These are phyloP conservation scores for Holtermannia corniformis DNA, from an alignment of 768 basidiomycete species.

Conservation along the genomic window DNA sequence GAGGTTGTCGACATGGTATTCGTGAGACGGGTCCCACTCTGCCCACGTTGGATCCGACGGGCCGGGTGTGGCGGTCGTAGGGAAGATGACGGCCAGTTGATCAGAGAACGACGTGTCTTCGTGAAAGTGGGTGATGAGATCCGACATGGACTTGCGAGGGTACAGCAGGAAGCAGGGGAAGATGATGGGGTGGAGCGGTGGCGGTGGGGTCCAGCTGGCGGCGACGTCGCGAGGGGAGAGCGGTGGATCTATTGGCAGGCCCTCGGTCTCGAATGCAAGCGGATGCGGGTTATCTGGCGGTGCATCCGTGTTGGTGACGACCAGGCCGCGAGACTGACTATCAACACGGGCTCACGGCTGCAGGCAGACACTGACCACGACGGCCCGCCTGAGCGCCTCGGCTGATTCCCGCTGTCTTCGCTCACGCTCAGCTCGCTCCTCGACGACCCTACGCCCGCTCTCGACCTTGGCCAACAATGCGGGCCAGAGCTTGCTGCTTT, in stretches of 20 bases:
- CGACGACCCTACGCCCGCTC: slow-evolving; percentile 18
- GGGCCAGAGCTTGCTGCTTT: slow-evolving; percentile 48
- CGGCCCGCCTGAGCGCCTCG: slow-evolving; percentile 51
- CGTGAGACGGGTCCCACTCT: slow-evolving; percentile 62
- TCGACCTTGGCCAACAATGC: slow-evolving; percentile 43
- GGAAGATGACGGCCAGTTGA: slow-evolving; percentile 70
- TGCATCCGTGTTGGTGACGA: slow-evolving; percentile 26
- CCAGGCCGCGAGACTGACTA: slow-evolving; percentile 60
- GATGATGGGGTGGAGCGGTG: slow-evolving; percentile 50
- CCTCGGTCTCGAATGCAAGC: slow-evolving; percentile 31
- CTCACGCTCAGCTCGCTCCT: slow-evolving; percentile 41
- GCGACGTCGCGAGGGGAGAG: slow-evolving; percentile 3
- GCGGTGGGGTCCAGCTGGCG: slow-evolving; percentile 49
- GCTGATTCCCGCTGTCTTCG: slow-evolving; percentile 47
- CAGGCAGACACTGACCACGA: slow-evolving; percentile 49
- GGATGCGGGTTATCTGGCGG: slow-evolving; percentile 42
- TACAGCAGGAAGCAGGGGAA: slow-evolving; percentile 90
- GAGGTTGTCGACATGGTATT: slow-evolving; percentile 58
- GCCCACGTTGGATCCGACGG: slow-evolving; percentile 46
- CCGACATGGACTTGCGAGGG: slow-evolving; percentile 78
- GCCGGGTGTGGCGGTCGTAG: slow-evolving; percentile 43
- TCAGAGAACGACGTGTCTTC: slow-evolving; percentile 74
- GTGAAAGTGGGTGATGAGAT: slow-evolving; percentile 74
- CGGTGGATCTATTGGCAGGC: slow-evolving; percentile 12
- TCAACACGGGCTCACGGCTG: too few relatives aligned